These are phyloP conservation scores for Nepenthes gracilis DNA, from an alignment of 148 eudicot species.

Conservation along the genomic window DNA sequence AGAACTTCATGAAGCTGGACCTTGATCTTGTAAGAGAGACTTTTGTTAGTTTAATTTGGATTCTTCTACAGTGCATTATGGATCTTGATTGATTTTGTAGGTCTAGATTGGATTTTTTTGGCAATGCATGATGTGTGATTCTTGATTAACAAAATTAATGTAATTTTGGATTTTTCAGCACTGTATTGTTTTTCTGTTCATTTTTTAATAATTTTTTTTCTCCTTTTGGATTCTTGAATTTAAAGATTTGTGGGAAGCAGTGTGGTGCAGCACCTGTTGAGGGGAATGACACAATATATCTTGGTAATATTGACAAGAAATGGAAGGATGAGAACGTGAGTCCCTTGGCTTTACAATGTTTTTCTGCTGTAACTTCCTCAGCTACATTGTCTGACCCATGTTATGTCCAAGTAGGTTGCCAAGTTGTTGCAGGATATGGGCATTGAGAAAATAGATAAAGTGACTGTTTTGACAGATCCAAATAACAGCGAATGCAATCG, in stretches of 20 bases:
- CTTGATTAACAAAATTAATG: too few species aligned
- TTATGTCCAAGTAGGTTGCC: constrained; percentile 22
- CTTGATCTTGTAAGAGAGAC: too few species aligned
- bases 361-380: neutral
- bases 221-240: constrained; percentile 7
- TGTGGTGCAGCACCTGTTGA: constrained; percentile 36
- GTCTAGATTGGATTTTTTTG: too few species aligned
- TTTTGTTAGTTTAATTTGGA: too few species aligned
- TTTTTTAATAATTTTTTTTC: neutral
- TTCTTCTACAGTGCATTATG: too few species aligned
- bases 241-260: constrained; percentile 53
- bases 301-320: constrained; percentile 52
- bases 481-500: constrained; percentile 35
- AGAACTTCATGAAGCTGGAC: too few species aligned
- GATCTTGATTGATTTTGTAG: too few species aligned
- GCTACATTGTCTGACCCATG: neutral
- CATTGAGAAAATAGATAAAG: constrained; percentile 45
- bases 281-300: constrained; percentile 60
- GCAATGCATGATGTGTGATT: too few species aligned
- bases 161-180: too few species aligned
- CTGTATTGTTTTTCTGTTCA: too few species aligned
- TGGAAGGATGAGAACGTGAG: constrained; percentile 64
- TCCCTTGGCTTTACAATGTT: neutral
- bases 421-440: constrained; percentile 33
- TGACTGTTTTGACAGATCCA: constrained; percentile 48